A percentile compares a stretch with the other conserved stretches of the same genome.
Evolutionary conservation across 495 filamentous ascomycete genomes (phyloP).

Genomic region (Penicillium dipodomyicola): DNA sequence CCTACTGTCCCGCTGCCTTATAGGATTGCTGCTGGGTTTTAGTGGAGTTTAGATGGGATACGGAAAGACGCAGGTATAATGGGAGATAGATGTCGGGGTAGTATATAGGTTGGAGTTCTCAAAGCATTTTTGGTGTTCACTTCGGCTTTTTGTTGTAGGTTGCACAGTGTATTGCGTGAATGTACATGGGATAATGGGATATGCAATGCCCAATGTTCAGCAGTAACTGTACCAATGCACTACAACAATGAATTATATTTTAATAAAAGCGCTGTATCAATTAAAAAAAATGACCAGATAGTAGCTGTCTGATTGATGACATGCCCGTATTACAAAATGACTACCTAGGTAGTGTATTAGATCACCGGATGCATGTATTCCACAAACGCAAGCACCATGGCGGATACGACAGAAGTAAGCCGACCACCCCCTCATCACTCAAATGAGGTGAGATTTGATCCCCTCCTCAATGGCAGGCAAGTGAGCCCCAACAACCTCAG

Average conservation of each 20-base stretch:
- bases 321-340: too few relatives aligned
- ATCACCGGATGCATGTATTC: not conserved
- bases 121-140: not conserved
- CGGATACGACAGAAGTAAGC: not conserved
- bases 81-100: not conserved
- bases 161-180: not conserved
- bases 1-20: slow-evolving; percentile 39
- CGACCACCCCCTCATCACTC: not conserved
- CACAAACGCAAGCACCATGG: not conserved
- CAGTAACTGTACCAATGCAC: not conserved
- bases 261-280: not conserved
- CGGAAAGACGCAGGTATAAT: too few relatives aligned
- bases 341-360: not conserved
- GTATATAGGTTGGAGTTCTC: not conserved
- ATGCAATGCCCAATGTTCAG: not conserved
- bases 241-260: not conserved
- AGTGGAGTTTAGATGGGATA: not conserved
- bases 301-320: not conserved
- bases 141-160: not conserved
- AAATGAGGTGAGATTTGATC: slow-evolving; percentile 10
- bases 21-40: slow-evolving; percentile 23
- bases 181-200: not conserved
- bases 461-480: slow-evolving; percentile 26
- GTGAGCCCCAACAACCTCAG: slow-evolving; percentile 71
- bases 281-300: not conserved